phyloP scores from a whole-genome alignment of 1,284 basidiomycete genomes.

The Ceratobasidium sp. region DNA sequence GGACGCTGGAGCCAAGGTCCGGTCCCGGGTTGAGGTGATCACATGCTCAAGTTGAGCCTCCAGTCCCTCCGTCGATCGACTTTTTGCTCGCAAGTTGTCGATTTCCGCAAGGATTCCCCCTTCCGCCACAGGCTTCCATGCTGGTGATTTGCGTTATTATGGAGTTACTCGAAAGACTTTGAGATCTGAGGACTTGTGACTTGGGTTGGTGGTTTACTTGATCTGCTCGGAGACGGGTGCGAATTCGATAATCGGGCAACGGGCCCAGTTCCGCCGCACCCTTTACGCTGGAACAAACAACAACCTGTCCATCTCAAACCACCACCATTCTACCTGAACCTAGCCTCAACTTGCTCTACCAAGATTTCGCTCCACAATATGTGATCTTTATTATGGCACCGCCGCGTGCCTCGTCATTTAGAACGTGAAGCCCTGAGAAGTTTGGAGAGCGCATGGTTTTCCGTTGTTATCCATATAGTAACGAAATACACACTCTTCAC shows the following conservation, averaged over 20 bases:
- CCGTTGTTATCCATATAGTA: not conserved
- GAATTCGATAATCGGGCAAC: conserved; percentile 15
- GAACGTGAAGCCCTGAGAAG: not conserved
- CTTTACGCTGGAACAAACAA: conserved; percentile 24
- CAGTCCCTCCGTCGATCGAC: not conserved
- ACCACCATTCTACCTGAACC: not conserved
- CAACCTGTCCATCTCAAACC: conserved; percentile 6
- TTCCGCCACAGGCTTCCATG: not conserved
- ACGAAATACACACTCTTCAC: too few species aligned
- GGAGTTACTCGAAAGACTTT: not conserved
- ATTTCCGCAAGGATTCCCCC: not conserved
- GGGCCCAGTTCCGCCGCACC: not conserved
- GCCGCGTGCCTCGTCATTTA: not conserved
- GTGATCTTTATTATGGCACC: not conserved
- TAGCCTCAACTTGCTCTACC: not conserved
- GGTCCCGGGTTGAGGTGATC: conserved; percentile 32
- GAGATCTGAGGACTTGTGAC: not conserved
- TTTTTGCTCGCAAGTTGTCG: not conserved
- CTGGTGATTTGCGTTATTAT: not conserved
- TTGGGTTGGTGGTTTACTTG: not conserved
- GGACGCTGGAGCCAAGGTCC: conserved; percentile 18
- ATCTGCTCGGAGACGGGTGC: not conserved
- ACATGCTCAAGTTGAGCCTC: conserved; percentile 29
- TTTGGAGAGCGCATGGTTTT: not conserved
- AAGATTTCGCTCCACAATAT: not conserved